A percentile compares a stretch with the other conserved stretches of the same genome.
Evolutionary conservation across 768 basidiomycete genomes (phyloP).

Genomic region (Mycena epipterygia): DNA sequence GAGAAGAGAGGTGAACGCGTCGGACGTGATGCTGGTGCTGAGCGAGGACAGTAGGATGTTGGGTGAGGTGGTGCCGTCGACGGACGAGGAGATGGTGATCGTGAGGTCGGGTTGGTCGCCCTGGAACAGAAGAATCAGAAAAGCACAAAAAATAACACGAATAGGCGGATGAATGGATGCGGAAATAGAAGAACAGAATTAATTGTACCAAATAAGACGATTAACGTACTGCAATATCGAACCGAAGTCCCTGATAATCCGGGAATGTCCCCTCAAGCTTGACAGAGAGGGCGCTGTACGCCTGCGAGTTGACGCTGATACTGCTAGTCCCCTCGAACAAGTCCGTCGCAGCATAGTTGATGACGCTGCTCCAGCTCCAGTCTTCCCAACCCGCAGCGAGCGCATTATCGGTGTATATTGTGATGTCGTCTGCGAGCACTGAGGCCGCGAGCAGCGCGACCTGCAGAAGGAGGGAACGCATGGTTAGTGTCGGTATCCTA

Average conservation of each 20-base stretch:
- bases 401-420: slow-evolving; percentile 56
- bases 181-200: neutral
- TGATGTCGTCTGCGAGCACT: slow-evolving; percentile 48
- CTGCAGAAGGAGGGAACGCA: slow-evolving; percentile 21
- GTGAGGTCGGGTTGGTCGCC: slow-evolving; percentile 61
- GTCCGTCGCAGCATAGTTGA: slow-evolving; percentile 61
- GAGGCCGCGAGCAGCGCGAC: slow-evolving; percentile 24
- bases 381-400: slow-evolving; percentile 63
- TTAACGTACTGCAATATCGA: slow-evolving; percentile 62
- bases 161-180: neutral
- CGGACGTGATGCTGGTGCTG: slow-evolving; percentile 52
- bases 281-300: slow-evolving; percentile 62
- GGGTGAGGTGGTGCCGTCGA: slow-evolving; percentile 52
- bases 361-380: slow-evolving; percentile 63
- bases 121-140: slow-evolving; percentile 38
- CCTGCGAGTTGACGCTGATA: slow-evolving; percentile 57
- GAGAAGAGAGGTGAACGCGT: slow-evolving; percentile 58
- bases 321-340: slow-evolving; percentile 56
- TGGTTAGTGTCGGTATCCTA: too few relatives aligned
- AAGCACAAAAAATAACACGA: neutral
- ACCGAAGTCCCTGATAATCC: slow-evolving; percentile 60
- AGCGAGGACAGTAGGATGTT: slow-evolving; percentile 59
- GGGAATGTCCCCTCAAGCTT: slow-evolving; percentile 58
- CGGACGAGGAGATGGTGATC: slow-evolving; percentile 56
- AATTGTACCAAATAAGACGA: neutral